phyloP scores from a whole-genome alignment of 192 early-diverging fungal genomes.

The Backusella macrospora region DNA sequence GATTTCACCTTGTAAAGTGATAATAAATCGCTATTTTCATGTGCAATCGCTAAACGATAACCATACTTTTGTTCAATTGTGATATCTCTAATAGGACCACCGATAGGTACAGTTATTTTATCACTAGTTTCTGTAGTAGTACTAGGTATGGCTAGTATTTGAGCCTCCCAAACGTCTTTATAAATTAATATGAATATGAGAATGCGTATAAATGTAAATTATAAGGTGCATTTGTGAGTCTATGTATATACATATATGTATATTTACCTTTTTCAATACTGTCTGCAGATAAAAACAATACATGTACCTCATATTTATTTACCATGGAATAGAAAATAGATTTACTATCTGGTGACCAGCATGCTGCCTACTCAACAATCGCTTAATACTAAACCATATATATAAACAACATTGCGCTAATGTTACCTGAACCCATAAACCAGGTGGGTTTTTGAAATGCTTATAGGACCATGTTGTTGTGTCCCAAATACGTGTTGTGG shows the following conservation, averaged over 20 bases:
- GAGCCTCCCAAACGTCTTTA: slow-evolving; percentile 12
- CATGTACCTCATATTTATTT: slow-evolving; percentile 43
- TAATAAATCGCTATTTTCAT: slow-evolving; percentile 51
- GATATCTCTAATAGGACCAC: slow-evolving; percentile 54
- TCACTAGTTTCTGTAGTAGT: background rate
- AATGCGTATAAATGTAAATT: background rate
- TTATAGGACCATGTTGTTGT: slow-evolving; percentile 48
- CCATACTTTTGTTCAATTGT: slow-evolving; percentile 52
- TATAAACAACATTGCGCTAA: background rate
- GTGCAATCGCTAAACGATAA: slow-evolving; percentile 54
- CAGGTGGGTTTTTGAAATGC: slow-evolving; percentile 33
- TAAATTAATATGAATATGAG: background rate
- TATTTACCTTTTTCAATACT: slow-evolving; percentile 3
- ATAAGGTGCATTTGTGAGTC: background rate
- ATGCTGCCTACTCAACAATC: slow-evolving; percentile 42
- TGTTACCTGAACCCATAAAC: slow-evolving; percentile 40
- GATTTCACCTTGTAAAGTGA: slow-evolving; percentile 44
- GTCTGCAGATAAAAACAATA: slow-evolving; percentile 30
- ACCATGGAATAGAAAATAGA: slow-evolving; percentile 58
- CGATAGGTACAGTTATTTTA: slow-evolving; percentile 26
- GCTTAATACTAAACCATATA: background rate
- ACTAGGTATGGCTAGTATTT: slow-evolving; percentile 12
- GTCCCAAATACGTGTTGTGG: slow-evolving; percentile 51
- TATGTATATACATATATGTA: background rate
- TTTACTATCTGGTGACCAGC: slow-evolving; percentile 63